Conservation (phyloP, 2,329 filamentous ascomycete species). For the Apiospora phragmitis region DNA sequence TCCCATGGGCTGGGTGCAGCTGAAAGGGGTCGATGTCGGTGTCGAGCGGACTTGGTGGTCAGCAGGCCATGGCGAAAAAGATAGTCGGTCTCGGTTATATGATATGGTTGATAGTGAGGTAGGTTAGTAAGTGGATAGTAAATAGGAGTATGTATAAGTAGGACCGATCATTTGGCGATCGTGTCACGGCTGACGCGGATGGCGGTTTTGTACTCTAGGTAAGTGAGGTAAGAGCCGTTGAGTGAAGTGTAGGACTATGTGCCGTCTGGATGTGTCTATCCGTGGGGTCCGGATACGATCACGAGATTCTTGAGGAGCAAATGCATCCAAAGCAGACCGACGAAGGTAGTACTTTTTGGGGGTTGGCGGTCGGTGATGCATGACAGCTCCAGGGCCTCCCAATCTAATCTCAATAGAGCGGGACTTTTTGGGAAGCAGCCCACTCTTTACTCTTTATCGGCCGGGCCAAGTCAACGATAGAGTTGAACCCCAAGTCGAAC, state of each 20-base stretch:
- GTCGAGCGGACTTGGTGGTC: neutral
- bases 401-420: constrained; percentile 8
- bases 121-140: neutral
- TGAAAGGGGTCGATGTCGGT: neutral
- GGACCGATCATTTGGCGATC: neutral
- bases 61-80: neutral
- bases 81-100: neutral
- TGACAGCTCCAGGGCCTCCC: neutral
- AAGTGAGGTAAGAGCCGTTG: neutral
- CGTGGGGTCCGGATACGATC: neutral
- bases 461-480: neutral
- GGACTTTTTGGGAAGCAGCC: neutral
- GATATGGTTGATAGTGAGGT: neutral
- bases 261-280: neutral
- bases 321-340: neutral
- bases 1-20: neutral
- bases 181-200: neutral
- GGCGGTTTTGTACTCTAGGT: neutral
- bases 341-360: constrained; percentile 6
- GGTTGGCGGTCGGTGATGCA: neutral
- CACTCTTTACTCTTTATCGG: neutral
- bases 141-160: constrained; percentile 7
- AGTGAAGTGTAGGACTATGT: neutral
- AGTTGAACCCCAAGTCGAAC: neutral
- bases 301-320: neutral